phyloP scores from a whole-genome alignment of 768 basidiomycete genomes.

The Suillus placidus region DNA sequence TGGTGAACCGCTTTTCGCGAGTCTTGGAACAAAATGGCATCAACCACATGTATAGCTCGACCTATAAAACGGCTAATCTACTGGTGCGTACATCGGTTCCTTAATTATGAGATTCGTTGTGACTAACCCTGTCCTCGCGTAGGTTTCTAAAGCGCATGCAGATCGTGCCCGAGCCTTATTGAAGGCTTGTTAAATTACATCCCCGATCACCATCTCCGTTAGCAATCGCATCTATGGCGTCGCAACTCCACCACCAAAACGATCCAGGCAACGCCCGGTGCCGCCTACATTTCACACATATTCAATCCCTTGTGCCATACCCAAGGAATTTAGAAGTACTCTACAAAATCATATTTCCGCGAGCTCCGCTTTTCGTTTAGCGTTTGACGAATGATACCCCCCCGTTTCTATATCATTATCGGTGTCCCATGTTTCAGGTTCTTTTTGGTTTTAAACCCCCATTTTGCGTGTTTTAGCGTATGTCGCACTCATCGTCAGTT shows the following conservation, averaged over 20 bases:
- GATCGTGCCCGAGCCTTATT: constrained; percentile 59
- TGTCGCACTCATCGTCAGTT: neutral
- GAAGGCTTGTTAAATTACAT: constrained; percentile 50
- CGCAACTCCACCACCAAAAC: neutral
- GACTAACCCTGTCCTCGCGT: constrained; percentile 1
- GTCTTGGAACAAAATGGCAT: constrained; percentile 73
- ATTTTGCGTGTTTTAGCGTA: neutral
- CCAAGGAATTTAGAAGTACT: constrained; percentile 5
- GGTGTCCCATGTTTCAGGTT: neutral
- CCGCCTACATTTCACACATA: constrained; percentile 2
- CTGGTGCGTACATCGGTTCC: constrained; percentile 47
- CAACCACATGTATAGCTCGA: constrained; percentile 84
- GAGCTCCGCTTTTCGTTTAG: neutral
- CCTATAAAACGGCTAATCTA: constrained; percentile 82
- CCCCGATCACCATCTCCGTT: neutral
- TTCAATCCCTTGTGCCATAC: neutral
- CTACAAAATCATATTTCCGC: constrained; percentile 3
- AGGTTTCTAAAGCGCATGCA: constrained; percentile 64
- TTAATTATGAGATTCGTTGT: neutral
- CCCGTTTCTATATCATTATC: constrained; percentile 5
- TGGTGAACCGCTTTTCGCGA: constrained; percentile 76
- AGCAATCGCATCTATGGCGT: neutral
- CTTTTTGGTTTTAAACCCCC: constrained; percentile 2
- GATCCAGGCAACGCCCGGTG: constrained; percentile 5
- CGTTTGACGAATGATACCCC: constrained; percentile 3